Evolutionary conservation across 768 basidiomycete species (phyloP).

Genomic region (Scleroderma bovista): DNA sequence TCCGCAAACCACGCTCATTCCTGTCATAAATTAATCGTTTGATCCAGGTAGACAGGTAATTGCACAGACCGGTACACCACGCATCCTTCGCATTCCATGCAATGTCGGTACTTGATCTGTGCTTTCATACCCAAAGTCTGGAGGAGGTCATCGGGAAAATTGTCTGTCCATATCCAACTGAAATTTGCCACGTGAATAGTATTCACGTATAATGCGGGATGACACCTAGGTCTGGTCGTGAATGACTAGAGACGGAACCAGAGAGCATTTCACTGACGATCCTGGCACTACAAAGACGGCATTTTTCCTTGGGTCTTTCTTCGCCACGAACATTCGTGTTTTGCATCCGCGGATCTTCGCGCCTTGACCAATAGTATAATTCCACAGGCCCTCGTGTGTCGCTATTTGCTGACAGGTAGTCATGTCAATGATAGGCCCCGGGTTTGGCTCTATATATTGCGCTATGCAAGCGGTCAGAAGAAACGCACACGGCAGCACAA

Average conservation of each 20-base stretch:
- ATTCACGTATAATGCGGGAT: conserved; percentile 48
- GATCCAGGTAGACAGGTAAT: background rate
- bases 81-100: conserved; percentile 53
- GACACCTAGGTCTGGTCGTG: conserved; percentile 38
- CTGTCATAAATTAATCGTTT: conserved; percentile 12
- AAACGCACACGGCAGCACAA: background rate
- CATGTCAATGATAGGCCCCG: conserved; percentile 63
- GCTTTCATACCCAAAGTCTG: conserved; percentile 41
- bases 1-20: conserved; percentile 24
- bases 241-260: background rate
- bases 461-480: conserved; percentile 37
- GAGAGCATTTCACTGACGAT: conserved; percentile 38
- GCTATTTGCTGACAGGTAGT: conserved; percentile 50
- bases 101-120: conserved; percentile 62
- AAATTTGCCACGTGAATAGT: conserved; percentile 44
- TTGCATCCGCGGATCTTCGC: conserved; percentile 59
- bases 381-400: conserved; percentile 73
- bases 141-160: conserved; percentile 43
- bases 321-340: conserved; percentile 63
- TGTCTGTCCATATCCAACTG: conserved; percentile 72
- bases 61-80: conserved; percentile 42
- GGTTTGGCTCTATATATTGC: conserved; percentile 65
- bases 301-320: conserved; percentile 61
- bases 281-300: conserved; percentile 74
- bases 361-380: conserved; percentile 81